Evolutionary conservation across 2,329 filamentous ascomycete genomes (phyloP), one percentile per base, ranked within the genome.

Genomic region (Botryosphaeria dothidea): DNA sequence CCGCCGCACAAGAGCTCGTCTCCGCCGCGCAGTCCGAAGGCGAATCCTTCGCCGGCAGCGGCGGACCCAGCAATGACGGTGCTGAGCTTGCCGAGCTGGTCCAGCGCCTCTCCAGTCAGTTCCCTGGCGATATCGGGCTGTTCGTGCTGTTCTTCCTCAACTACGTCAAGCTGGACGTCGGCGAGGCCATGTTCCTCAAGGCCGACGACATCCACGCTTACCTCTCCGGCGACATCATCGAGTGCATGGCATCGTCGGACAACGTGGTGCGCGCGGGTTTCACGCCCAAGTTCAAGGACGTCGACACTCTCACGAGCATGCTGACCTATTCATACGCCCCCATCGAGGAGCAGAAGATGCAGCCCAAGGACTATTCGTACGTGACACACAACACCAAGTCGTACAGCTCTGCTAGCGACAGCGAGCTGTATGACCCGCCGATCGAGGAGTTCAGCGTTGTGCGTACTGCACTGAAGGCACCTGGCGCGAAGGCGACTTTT

Each of bases 201-300:
- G 95, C 95, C 6, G 94, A 99, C 74, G 95, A 98, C 74, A 98
- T 98, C 72, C 95, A 99, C 77, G 95, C 95, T 56, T 99, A 99
- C 78, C 81, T 96, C 48, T 92, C 90, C 2, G 92, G 92, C 66
- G 94, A 99, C 74, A 97, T 99, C 71, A 93, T 99, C 76, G 95
- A 99, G 80, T 99, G 95, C 83, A 99, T 99, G 95, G 95, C 95
- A 0, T 90, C 92, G 8, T 96, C 92, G n/a, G 95, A 99, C 84
- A 99, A 99, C 70, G 95, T 99, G 38, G 93, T 99, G 60, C 92
- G 95, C 64, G 95, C 95, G 0, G 95, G 95, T 48, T 95, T 99
- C 79, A 99, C 95, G 0, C 95, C 95, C 64, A 99, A 99, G 77
- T 99, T 97, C 85, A 97, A 98, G 81, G 95, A 99, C 71, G 92